Evolutionary conservation across 23 red algal species (phyloP).

Genomic region (Chondrus crispus): DNA sequence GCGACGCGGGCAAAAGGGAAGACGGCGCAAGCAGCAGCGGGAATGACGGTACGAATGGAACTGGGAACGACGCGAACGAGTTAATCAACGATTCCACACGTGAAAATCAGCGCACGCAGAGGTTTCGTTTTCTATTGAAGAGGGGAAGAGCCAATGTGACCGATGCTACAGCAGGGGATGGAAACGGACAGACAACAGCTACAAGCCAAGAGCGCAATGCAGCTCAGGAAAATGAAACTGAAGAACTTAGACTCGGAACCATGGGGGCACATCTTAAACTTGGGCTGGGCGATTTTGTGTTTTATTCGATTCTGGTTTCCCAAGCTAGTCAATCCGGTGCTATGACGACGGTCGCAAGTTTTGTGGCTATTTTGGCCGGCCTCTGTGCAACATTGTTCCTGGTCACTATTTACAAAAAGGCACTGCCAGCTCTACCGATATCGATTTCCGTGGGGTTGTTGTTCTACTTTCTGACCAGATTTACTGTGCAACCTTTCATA

Average conservation of each 20-base stretch:
- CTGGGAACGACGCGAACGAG: not conserved
- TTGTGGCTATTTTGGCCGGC: slow-evolving; percentile 76
- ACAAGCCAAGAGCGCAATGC: not conserved
- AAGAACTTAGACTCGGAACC: slow-evolving; percentile 44
- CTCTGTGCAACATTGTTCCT: slow-evolving; percentile 74
- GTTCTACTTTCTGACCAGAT: slow-evolving; percentile 66
- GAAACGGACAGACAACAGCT: too few species aligned
- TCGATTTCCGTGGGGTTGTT: slow-evolving; percentile 64
- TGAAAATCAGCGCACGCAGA: too few species aligned
- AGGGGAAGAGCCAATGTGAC: not conserved
- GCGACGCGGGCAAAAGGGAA: too few species aligned
- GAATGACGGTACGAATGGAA: too few species aligned
- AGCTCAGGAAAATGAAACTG: not conserved
- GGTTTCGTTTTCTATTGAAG: not conserved
- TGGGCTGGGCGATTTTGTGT: slow-evolving; percentile 90
- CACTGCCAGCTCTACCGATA: slow-evolving; percentile 87
- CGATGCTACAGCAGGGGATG: not conserved
- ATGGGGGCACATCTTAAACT: slow-evolving; percentile 80
- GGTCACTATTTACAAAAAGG: slow-evolving; percentile 62
- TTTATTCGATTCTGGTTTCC: slow-evolving; percentile 83
- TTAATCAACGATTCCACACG: too few species aligned
- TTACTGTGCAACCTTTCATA: slow-evolving; percentile 58
- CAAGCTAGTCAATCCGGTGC: slow-evolving; percentile 49
- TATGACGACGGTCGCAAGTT: slow-evolving; percentile 68
- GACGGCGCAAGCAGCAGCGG: too few species aligned